Evolutionary conservation across 306 rosid genomes (phyloP).

Genomic region (Gastrolobium bilobum): DNA sequence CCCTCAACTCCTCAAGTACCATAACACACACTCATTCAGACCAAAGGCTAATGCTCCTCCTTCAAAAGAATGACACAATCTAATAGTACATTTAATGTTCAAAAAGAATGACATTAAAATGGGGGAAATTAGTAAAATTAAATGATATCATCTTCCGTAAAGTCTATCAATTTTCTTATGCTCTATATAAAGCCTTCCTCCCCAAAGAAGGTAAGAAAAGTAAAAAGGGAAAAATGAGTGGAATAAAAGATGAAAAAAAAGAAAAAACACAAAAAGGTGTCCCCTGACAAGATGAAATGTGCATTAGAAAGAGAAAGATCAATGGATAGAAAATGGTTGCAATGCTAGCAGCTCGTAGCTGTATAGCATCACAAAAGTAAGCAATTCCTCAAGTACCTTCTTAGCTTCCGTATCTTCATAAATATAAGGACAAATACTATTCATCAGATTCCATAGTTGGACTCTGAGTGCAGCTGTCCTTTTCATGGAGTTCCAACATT

Average conservation of each 20-base stretch:
- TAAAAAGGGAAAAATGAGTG: background rate
- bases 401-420: slow-evolving; percentile 43
- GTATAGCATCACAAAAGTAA: slow-evolving; percentile 34
- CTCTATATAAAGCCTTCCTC: slow-evolving; percentile 37
- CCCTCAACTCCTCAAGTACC: background rate
- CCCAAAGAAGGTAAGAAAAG: background rate
- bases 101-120: slow-evolving; percentile 33
- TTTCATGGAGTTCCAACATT: slow-evolving; percentile 87
- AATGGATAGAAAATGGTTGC: slow-evolving; percentile 24
- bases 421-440: slow-evolving; percentile 41
- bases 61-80: slow-evolving; percentile 28
- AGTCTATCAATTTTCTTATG: slow-evolving; percentile 42
- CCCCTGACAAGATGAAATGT: slow-evolving; percentile 29
- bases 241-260: background rate
- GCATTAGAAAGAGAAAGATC: slow-evolving; percentile 37
- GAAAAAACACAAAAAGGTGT: slow-evolving; percentile 27
- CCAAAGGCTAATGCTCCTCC: slow-evolving; percentile 11
- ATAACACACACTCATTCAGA: background rate
- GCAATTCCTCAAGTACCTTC: slow-evolving; percentile 44
- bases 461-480: slow-evolving; percentile 75
- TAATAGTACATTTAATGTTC: slow-evolving; percentile 11
- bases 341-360: slow-evolving; percentile 21
- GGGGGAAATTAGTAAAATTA: slow-evolving; percentile 11
- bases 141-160: slow-evolving; percentile 43
- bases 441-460: slow-evolving; percentile 79